Percentiles rank a stretch among this genome's conserved stretches.
These are phyloP conservation scores for Cyclospora cayetanensis DNA, from an alignment of 169 alveolate species.

Conservation along the genomic window DNA sequence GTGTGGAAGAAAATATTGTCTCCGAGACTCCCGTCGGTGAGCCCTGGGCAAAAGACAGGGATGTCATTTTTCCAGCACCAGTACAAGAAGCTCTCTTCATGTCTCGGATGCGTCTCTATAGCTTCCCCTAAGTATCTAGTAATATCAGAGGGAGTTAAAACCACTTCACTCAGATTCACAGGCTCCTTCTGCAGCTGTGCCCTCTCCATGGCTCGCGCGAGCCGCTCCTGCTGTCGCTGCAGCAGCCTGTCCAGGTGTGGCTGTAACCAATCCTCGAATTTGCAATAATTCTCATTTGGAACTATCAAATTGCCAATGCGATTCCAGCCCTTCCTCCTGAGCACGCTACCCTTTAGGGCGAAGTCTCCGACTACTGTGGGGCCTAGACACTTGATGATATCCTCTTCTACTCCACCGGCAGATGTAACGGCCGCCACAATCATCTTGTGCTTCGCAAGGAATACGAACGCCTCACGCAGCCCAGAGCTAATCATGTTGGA, in stretches of 20 bases:
- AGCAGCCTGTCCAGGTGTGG: conserved; percentile 96
- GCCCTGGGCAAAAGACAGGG: conserved; percentile 99
- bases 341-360: conserved; percentile 90
- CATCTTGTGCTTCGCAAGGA: conserved; percentile 87
- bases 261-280: conserved; percentile 97
- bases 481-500: conserved; percentile 93
- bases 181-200: neutral
- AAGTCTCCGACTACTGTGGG: conserved; percentile 94
- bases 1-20: conserved; percentile 92
- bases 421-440: conserved; percentile 95
- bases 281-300: conserved; percentile 97
- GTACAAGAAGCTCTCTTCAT: conserved; percentile 95
- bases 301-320: conserved; percentile 98
- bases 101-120: conserved; percentile 92
- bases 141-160: conserved; percentile 92
- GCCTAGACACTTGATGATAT: conserved; percentile 96
- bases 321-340: conserved; percentile 96
- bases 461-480: conserved; percentile 90
- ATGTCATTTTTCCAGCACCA: conserved; percentile 99
- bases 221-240: conserved; percentile 85
- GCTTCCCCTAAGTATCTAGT: conserved; percentile 95
- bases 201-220: conserved; percentile 43
- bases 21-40: conserved; percentile 99
- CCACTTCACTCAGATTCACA: conserved; percentile 1
- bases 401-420: conserved; percentile 99